Base-by-base conservation (phyloP, 2,329 filamentous ascomycete genomes). In the Rosellinia necatrix region DNA sequence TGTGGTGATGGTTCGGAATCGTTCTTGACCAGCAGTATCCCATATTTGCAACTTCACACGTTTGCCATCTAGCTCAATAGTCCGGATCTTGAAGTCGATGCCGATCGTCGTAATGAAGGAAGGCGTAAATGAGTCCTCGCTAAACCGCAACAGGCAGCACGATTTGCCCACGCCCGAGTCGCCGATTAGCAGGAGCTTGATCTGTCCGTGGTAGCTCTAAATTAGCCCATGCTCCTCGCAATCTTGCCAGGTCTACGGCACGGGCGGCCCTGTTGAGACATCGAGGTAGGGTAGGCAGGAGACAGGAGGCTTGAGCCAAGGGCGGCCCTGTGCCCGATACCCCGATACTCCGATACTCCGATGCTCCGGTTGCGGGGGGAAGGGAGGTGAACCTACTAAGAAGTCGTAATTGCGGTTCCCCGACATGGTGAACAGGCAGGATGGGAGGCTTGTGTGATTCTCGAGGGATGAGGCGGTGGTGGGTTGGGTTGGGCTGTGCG, bases 31-130 rank as follows among this genome's bases (percentile, higher is more conserved):
- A 50, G 94, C 94, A 22, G 94, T 99, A 73, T 99, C 94, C 94
- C 94, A 99, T 78, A 99, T 99, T 81, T 99, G 94, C 73, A 99
- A 80, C 83, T 99, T 99, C 70, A 99, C 94, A 62, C 93, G 86
- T 85, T 99, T 99, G 74, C 93, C 93, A 78, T 99, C 94, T 67
- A 99, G 83, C 79, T 99, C 94, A 78, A 99, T 99, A 64, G 94
- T 99, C 66, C 94, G 86, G 74, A 99, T 99, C 84, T 99, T 99
- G 82, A 99, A 99, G 79, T 99, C 94, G 80, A 99, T 97, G 67
- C 94, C 94, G 77, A 99, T 99, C 62, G 94, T 99, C 61, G 92
- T 96, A 81, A 97, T 97, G 82, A 96, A 97, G 68, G 91, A 96
- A 38, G 92, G 92, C 49, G 92, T 97, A 80, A 96, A 97, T 42